Evolutionary conservation across 257 asterid genomes (phyloP).

Genomic region (Jacaranda copaia): DNA sequence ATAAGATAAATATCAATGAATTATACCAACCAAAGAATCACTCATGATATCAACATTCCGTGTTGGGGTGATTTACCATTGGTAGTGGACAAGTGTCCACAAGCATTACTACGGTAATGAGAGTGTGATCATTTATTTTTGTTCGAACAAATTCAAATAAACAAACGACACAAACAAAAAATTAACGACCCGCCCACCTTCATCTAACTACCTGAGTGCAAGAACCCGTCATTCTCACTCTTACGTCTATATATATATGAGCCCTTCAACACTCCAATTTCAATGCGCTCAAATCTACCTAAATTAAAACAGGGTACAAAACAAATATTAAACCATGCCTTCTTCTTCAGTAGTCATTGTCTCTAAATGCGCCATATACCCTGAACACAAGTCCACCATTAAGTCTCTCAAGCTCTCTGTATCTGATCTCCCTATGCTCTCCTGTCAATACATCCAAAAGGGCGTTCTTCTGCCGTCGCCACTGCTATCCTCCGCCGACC

Average conservation of each 20-base stretch:
- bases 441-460: conserved; percentile 92
- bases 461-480: conserved; percentile 77
- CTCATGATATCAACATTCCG: background rate
- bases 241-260: conserved; percentile 31
- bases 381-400: conserved; percentile 54
- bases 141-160: conserved; percentile 14
- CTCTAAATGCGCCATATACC: conserved; percentile 71
- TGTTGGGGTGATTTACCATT: background rate
- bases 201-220: conserved; percentile 46
- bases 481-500: conserved; percentile 49
- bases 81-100: conserved; percentile 34
- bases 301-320: background rate
- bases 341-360: conserved; percentile 66
- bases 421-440: conserved; percentile 96
- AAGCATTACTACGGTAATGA: background rate
- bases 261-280: conserved; percentile 7
- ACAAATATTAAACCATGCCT: conserved; percentile 53
- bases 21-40: background rate
- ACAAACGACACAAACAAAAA: conserved; percentile 1
- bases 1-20: background rate
- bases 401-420: conserved; percentile 81
- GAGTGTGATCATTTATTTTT: background rate
- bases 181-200: conserved; percentile 36
- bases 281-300: background rate
- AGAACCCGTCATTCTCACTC: conserved; percentile 36